Evolutionary conservation across 305 asterid species (phyloP).

Genomic region (Solanum hybrid): DNA sequence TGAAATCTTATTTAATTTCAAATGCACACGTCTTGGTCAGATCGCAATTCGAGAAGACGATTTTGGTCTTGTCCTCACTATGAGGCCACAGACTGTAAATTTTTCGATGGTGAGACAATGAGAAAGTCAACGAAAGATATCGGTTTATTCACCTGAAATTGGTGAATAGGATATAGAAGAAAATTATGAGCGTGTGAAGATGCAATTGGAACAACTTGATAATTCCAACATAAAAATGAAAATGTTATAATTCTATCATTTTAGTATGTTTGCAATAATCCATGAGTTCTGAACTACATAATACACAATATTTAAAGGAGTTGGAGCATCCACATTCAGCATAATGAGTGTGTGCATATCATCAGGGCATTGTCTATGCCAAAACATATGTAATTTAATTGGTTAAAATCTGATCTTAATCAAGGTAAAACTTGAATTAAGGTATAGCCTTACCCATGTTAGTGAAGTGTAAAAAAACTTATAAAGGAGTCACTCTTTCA

Average conservation of each 20-base stretch:
- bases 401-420: not conserved
- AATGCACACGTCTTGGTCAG: too few relatives aligned
- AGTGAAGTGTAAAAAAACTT: not conserved
- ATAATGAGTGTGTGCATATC: not conserved
- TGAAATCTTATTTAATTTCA: too few relatives aligned
- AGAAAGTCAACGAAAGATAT: too few relatives aligned
- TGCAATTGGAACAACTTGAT: too few relatives aligned
- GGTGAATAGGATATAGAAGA: too few relatives aligned
- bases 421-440: not conserved
- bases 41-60: too few relatives aligned
- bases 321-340: not conserved
- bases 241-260: too few relatives aligned
- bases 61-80: too few relatives aligned
- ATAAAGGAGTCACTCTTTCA: not conserved
- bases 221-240: not conserved
- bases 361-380: not conserved
- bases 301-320: not conserved
- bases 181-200: too few relatives aligned
- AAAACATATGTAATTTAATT: not conserved
- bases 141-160: too few relatives aligned
- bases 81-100: too few relatives aligned
- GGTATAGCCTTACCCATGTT: not conserved
- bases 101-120: too few relatives aligned
- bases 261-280: not conserved
- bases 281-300: not conserved